Evolutionary conservation across 2,329 filamentous ascomycete species (phyloP).

Genomic region (Xylariaceae sp.): DNA sequence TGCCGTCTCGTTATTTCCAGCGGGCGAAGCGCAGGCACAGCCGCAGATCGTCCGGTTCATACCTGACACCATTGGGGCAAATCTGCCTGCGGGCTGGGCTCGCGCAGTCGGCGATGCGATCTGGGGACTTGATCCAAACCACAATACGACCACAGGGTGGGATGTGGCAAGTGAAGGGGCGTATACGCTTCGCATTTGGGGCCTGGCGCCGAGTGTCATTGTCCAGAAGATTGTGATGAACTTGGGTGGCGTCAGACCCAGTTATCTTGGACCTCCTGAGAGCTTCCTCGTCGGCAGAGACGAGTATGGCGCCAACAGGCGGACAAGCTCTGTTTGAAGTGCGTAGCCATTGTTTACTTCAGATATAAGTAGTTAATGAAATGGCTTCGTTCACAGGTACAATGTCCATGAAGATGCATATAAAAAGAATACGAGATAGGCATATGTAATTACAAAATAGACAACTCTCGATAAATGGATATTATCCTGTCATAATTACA

Average conservation of each 20-base stretch:
- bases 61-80: constrained; percentile 38
- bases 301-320: constrained; percentile 34
- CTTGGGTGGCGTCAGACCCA: constrained; percentile 50
- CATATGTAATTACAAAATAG: too few relatives aligned
- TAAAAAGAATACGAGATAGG: too few relatives aligned
- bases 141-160: constrained; percentile 45
- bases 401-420: too few relatives aligned
- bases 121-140: constrained; percentile 41
- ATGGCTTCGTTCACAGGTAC: background rate
- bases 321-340: constrained; percentile 36
- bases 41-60: constrained; percentile 40
- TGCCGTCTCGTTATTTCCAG: constrained; percentile 34
- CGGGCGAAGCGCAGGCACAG: constrained; percentile 27
- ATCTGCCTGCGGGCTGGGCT: constrained; percentile 42
- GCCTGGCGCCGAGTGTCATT: constrained; percentile 48
- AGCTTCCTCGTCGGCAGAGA: constrained; percentile 46
- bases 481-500: too few relatives aligned
- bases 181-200: constrained; percentile 50
- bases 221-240: constrained; percentile 55
- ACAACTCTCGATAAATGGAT: too few relatives aligned
- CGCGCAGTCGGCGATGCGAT: constrained; percentile 42
- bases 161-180: constrained; percentile 39
- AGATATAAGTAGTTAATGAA: background rate
- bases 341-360: background rate
- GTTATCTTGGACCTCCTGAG: constrained; percentile 55